These are phyloP conservation scores for Neocallimastix lanati DNA, from an alignment of 192 early-diverging fungal genomes.

Conservation along the genomic window DNA sequence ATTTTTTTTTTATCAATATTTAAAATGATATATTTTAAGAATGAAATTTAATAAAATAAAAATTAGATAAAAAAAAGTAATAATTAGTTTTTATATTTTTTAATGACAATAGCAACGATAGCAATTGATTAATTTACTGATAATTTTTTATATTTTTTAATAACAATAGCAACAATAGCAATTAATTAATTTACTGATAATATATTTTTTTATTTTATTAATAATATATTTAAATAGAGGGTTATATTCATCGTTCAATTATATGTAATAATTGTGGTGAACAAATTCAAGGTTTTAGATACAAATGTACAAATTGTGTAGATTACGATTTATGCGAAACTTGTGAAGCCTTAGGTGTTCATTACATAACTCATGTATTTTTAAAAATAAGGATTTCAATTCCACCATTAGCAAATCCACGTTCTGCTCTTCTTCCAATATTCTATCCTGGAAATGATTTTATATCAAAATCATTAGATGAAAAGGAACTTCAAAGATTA, in stretches of 20 bases:
- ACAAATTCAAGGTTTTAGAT: slow-evolving; percentile 70
- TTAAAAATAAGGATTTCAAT: slow-evolving; percentile 81
- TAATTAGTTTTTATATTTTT: too few species aligned
- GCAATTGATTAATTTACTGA: too few species aligned
- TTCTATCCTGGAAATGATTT: slow-evolving; percentile 56
- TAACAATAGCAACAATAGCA: too few species aligned
- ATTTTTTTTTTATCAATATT: not conserved
- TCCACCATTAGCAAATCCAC: slow-evolving; percentile 70
- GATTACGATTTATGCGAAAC: slow-evolving; percentile 83
- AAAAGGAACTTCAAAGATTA: not conserved
- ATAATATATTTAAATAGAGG: not conserved
- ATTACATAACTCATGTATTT: slow-evolving; percentile 65
- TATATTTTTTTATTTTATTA: too few species aligned
- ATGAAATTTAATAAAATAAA: too few species aligned
- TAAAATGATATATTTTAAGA: too few species aligned
- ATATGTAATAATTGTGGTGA: slow-evolving; percentile 79
- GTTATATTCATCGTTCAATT: slow-evolving; percentile 54
- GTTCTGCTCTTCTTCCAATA: slow-evolving; percentile 45
- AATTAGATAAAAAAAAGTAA: too few species aligned
- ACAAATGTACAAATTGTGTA: slow-evolving; percentile 85
- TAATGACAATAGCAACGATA: too few species aligned
- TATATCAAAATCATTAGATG: not conserved
- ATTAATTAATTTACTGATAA: too few species aligned
- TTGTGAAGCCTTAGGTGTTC: slow-evolving; percentile 68
- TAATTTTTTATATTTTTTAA: too few species aligned